Base-by-base conservation (phyloP, 495 filamentous ascomycete genomes). In the Aspergillus hancockii region DNA sequence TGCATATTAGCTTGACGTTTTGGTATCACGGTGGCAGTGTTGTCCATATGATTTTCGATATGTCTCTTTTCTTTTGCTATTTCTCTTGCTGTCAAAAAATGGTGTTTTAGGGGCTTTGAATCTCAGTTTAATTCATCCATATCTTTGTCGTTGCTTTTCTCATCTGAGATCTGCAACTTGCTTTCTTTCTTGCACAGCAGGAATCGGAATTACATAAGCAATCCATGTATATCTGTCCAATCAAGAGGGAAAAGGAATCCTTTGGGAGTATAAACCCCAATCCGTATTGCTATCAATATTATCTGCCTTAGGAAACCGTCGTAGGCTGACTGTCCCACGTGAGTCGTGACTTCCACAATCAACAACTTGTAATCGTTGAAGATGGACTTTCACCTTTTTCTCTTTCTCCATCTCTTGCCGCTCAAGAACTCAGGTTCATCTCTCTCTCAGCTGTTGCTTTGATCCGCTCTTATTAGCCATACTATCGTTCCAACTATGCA, bases 141-240 rank as follows among this genome's bases (percentile, higher is more conserved):
- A 14, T 23, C 18, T 22, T 47, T 22, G 6, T 23, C 8, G 9
- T 22, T 23, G 43, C 13, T 21, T 14, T 55, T 61, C 55, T 59
- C 62, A 63, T 65, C 65, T 68, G 69, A 75, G 76, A 76, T 75
- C 76, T 79, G 75, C 70, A 69, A 76, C 72, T 77, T 77, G 76
- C 74, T 12, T 71, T 63, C 66, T 70, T 72, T 66, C 55, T 70
- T 66, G 63, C 61, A 47, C 66, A 64, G 63, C 68, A 72, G 71
- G 71, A 67, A 74, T 70, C 71, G 78, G 74, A 73, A 71, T 71
- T 74, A 75, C 68, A 64, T 65, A 58, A 64, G 64, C 63, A 63
- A 67, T 63, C 49, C 43, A 40, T 25, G 51, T 41, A 41, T 45
- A 52, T 38, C 59, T 52, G 34, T 63, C 31, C 31, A 63, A 49